Evolutionary conservation across 352 stramenopile species (phyloP).

Genomic region (Globisporangium splendens): DNA sequence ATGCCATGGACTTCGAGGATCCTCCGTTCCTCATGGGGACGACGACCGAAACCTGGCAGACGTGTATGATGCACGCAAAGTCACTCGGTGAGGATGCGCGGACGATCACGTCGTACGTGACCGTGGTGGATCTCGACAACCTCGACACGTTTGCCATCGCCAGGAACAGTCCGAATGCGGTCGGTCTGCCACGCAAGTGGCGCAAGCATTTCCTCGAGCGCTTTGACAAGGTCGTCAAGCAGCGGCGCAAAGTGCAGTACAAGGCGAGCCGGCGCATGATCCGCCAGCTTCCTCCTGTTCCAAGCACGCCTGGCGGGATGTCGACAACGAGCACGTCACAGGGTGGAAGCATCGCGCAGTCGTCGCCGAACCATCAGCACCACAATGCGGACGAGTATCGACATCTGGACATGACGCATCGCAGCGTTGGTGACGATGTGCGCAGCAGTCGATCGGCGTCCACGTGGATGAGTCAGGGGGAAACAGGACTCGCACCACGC

Average conservation of each 20-base stretch:
- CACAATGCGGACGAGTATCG: slow-evolving; percentile 19
- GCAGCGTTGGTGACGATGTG: slow-evolving; percentile 33
- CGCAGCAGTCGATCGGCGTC: slow-evolving; percentile 32
- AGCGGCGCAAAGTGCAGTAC: slow-evolving; percentile 55
- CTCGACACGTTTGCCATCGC: slow-evolving; percentile 44
- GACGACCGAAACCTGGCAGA: slow-evolving; percentile 67
- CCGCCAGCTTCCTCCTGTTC: slow-evolving; percentile 13
- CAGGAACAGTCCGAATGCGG: slow-evolving; percentile 52
- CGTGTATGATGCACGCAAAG: slow-evolving; percentile 44
- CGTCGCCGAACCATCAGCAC: slow-evolving; percentile 10
- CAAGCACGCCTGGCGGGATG: slow-evolving; percentile 29
- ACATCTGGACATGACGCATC: slow-evolving; percentile 24
- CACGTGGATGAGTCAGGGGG: slow-evolving; percentile 11
- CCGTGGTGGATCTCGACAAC: slow-evolving; percentile 66
- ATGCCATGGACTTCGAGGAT: slow-evolving; percentile 23
- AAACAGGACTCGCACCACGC: slow-evolving; percentile 14
- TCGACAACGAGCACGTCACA: slow-evolving; percentile 23
- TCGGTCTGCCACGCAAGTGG: slow-evolving; percentile 70
- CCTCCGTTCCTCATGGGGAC: slow-evolving; percentile 66
- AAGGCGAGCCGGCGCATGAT: slow-evolving; percentile 34
- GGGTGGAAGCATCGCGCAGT: slow-evolving; percentile 19
- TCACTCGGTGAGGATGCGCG: slow-evolving; percentile 46
- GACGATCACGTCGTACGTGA: slow-evolving; percentile 50
- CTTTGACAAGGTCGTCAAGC: slow-evolving; percentile 65
- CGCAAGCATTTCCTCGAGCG: slow-evolving; percentile 69